A percentile compares a stretch with the other conserved stretches of the same genome.
Conservation (phyloP, 495 filamentous ascomycete species). For the Neurospora sp. region DNA sequence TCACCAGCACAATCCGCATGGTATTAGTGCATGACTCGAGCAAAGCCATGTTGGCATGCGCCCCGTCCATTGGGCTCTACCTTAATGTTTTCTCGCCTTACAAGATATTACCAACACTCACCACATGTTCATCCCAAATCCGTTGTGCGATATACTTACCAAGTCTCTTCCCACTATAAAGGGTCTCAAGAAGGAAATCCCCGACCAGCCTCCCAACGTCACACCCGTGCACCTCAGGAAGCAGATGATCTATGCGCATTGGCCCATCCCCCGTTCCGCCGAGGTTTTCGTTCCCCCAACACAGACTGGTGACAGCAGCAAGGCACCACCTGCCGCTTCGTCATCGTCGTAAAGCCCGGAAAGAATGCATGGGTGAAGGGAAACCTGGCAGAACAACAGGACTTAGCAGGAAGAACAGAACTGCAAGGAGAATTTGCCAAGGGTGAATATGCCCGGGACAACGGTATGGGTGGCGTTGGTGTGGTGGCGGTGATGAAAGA, state of each 20-base stretch:
- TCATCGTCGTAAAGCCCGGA: background rate
- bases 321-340: background rate
- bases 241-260: slow-evolving; percentile 64
- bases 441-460: background rate
- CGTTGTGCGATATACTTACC: background rate
- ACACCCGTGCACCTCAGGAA: slow-evolving; percentile 74
- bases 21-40: background rate
- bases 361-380: background rate
- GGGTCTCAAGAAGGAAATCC: slow-evolving; percentile 86
- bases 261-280: slow-evolving; percentile 26
- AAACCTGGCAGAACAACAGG: slow-evolving; percentile 10
- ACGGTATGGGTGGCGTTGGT: background rate
- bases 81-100: too few species aligned
- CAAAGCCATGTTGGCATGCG: background rate
- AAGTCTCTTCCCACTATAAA: slow-evolving; percentile 21
- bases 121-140: background rate
- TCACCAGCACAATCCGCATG: background rate
- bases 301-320: background rate
- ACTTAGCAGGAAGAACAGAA: slow-evolving; percentile 1
- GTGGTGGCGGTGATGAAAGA: background rate
- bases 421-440: background rate
- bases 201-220: slow-evolving; percentile 65
- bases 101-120: background rate
- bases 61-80: background rate
- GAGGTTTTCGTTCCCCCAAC: slow-evolving; percentile 27